Percentiles rank a stretch among this genome's conserved stretches.
These are phyloP conservation scores for Aspergillus pseudoterreus DNA, from an alignment of 2,329 filamentous ascomycete species.

Conservation along the genomic window DNA sequence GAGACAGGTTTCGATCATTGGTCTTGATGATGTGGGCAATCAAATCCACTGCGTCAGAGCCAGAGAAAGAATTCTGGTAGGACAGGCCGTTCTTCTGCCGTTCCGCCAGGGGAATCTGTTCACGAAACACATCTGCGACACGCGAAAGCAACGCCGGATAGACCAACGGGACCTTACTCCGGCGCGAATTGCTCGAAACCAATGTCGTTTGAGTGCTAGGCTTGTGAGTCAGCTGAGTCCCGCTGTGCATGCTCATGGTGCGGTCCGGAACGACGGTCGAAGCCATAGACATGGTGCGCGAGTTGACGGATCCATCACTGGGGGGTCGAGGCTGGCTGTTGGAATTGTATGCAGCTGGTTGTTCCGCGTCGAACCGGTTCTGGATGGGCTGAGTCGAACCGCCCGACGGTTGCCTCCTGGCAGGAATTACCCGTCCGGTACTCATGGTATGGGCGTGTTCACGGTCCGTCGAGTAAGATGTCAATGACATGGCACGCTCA, in stretches of 20 bases:
- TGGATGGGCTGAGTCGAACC: constrained; percentile 24
- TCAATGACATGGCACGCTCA: constrained; percentile 95
- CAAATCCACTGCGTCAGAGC: constrained; percentile 90
- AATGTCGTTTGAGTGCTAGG: constrained; percentile 49
- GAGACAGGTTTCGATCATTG: constrained; percentile 87
- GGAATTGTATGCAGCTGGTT: constrained; percentile 47
- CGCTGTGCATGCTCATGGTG: constrained; percentile 55
- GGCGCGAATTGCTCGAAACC: constrained; percentile 60
- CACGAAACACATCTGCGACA: constrained; percentile 87
- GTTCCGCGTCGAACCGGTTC: constrained; percentile 42
- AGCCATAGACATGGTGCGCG: constrained; percentile 86
- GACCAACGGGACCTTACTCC: constrained; percentile 70
- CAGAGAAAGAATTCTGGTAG: constrained; percentile 96
- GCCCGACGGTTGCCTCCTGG: constrained; percentile 61
- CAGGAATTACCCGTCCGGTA: constrained; percentile 78
- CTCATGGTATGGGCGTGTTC: constrained; percentile 85
- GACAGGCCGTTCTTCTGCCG: constrained; percentile 94
- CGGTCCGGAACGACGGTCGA: constrained; percentile 61
- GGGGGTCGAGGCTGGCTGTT: constrained; percentile 35
- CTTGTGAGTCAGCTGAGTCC: constrained; percentile 45
- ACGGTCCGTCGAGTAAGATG: constrained; percentile 71
- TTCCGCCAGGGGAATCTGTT: constrained; percentile 80
- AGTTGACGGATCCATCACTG: constrained; percentile 41
- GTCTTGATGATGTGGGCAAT: constrained; percentile 97
- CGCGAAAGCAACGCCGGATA: constrained; percentile 93